Conservation (phyloP, 1,284 basidiomycete genomes). For the Irpex sp. region DNA sequence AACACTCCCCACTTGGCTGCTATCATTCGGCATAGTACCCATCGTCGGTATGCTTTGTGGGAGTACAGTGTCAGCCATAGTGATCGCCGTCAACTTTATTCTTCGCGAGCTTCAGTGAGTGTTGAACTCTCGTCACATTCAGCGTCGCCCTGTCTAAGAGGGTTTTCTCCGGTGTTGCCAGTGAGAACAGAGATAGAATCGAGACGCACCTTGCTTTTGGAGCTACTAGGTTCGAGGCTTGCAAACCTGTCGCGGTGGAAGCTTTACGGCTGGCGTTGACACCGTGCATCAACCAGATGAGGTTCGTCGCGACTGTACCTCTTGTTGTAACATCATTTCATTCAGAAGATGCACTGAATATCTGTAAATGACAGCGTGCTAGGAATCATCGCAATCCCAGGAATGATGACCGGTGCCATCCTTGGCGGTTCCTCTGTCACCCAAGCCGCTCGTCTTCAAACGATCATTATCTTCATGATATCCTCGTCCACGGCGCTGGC, state of each 20-base stretch:
- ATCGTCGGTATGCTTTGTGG: slow-evolving; percentile 86
- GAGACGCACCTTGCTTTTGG: slow-evolving; percentile 85
- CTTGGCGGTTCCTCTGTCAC: slow-evolving; percentile 81
- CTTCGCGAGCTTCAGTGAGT: slow-evolving; percentile 65
- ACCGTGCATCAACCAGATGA: slow-evolving; percentile 84
- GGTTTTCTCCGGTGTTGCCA: slow-evolving; percentile 22
- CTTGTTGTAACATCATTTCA: slow-evolving; percentile 6
- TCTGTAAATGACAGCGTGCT: slow-evolving; percentile 50
- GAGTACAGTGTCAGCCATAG: slow-evolving; percentile 71
- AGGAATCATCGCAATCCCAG: slow-evolving; percentile 73
- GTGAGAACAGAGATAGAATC: slow-evolving; percentile 79
- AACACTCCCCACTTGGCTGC: slow-evolving; percentile 17
- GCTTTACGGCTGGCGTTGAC: slow-evolving; percentile 75
- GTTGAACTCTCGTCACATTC: not conserved
- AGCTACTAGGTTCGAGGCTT: slow-evolving; percentile 76
- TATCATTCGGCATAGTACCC: slow-evolving; percentile 45
- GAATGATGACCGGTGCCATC: slow-evolving; percentile 90
- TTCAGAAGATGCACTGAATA: not conserved
- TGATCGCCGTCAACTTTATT: slow-evolving; percentile 63
- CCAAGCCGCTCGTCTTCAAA: slow-evolving; percentile 81
- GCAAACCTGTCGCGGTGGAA: slow-evolving; percentile 70
- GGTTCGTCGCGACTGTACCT: slow-evolving; percentile 36
- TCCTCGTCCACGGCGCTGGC: slow-evolving; percentile 71
- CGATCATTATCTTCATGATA: slow-evolving; percentile 93
- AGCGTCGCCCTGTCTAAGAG: not conserved